Percentiles rank a stretch among this genome's conserved stretches.
Evolutionary conservation across 306 rosid genomes (phyloP).

Genomic region (Spatholobus suberectus): DNA sequence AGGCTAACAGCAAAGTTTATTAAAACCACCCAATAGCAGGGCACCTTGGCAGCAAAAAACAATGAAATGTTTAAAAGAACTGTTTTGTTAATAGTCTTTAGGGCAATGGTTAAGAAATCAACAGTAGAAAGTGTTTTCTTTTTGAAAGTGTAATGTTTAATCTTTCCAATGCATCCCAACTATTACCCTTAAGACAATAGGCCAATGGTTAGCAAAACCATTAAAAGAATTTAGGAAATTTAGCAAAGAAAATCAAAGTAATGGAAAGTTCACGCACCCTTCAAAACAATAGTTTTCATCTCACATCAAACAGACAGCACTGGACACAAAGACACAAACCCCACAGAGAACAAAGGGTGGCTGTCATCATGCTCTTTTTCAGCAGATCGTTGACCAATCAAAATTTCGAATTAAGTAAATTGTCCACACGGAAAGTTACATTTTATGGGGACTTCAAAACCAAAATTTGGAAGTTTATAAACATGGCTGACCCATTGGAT

Average conservation of each 20-base stretch:
- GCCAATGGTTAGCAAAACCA: not conserved
- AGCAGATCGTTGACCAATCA: not conserved
- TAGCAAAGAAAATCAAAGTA: too few relatives aligned
- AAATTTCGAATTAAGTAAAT: too few relatives aligned
- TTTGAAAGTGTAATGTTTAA: not conserved
- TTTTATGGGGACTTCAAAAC: not conserved
- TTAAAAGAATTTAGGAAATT: too few relatives aligned
- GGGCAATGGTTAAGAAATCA: not conserved
- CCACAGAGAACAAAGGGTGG: not conserved
- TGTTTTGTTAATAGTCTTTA: not conserved
- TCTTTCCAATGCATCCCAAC: not conserved
- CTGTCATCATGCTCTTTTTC: not conserved
- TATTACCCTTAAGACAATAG: not conserved
- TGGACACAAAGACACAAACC: not conserved
- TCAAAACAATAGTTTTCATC: not conserved
- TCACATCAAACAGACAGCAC: not conserved
- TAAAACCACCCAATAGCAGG: not conserved
- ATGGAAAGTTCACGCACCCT: not conserved
- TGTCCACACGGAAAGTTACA: not conserved
- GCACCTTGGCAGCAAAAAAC: too few relatives aligned
- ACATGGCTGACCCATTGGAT: not conserved
- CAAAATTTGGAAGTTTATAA: not conserved
- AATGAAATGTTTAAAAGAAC: too few relatives aligned
- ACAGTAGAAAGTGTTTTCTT: not conserved
- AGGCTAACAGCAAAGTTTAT: not conserved